Evolutionary conservation across 129 eudicot genomes (phyloP).

Genomic region (Sambucus nigra): DNA sequence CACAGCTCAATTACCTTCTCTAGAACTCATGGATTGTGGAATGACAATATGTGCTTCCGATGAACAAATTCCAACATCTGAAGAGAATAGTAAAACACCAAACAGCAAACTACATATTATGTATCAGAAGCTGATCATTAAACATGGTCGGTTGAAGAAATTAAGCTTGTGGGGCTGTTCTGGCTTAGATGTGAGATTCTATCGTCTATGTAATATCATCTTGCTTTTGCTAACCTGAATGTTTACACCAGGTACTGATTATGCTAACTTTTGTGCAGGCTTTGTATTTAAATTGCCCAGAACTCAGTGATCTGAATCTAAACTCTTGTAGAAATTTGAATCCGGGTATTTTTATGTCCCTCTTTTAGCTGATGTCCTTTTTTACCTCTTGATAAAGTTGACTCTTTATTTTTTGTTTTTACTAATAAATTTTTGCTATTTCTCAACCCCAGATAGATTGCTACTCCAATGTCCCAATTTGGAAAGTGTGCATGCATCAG

Average conservation of each 20-base stretch:
- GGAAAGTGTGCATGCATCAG: constrained; percentile 68
- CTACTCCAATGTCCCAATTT: constrained; percentile 82
- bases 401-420: background rate
- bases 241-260: constrained; percentile 9
- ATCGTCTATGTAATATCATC: background rate
- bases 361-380: background rate
- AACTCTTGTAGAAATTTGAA: constrained; percentile 67
- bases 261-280: constrained; percentile 45
- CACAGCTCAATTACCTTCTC: constrained; percentile 79
- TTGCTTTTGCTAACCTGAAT: background rate
- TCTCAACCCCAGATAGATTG: constrained; percentile 51
- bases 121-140: constrained; percentile 79
- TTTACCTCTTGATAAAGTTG: background rate
- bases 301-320: constrained; percentile 73
- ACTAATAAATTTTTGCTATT: background rate
- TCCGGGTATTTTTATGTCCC: constrained; percentile 48
- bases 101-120: constrained; percentile 49
- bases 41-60: constrained; percentile 76
- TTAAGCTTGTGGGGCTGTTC: constrained; percentile 99
- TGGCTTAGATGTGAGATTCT: constrained; percentile 84
- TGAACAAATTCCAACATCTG: constrained; percentile 17
- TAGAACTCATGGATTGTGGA: constrained; percentile 98
- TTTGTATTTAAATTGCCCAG: constrained; percentile 77
- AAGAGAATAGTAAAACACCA: constrained; percentile 37
- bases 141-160: constrained; percentile 71